Conservation (phyloP, 176 grass and related monocot species). For the Ampelocalamus luodianensis region DNA sequence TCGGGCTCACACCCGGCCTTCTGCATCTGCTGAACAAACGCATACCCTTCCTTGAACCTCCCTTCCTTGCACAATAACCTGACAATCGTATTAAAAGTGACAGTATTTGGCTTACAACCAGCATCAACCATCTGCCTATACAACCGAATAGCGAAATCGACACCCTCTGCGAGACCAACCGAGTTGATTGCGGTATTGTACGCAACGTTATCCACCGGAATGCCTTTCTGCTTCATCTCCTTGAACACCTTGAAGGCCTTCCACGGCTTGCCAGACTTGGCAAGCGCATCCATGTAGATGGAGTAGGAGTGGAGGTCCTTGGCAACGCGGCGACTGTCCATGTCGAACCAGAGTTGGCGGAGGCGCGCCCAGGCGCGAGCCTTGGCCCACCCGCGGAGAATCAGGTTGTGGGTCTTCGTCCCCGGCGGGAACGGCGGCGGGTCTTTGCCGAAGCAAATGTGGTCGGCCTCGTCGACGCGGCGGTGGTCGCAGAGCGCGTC, state of each 20-base stretch:
- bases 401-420: slow-evolving; percentile 82
- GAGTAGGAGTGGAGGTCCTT: slow-evolving; percentile 96
- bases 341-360: slow-evolving; percentile 84
- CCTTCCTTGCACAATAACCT: slow-evolving; percentile 82
- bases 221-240: slow-evolving; percentile 67
- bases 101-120: slow-evolving; percentile 63
- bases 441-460: slow-evolving; percentile 63
- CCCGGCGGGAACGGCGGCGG: slow-evolving; percentile 52
- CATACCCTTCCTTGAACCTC: slow-evolving; percentile 81
- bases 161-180: slow-evolving; percentile 63
- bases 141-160: slow-evolving; percentile 66
- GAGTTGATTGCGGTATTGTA: slow-evolving; percentile 91
- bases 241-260: slow-evolving; percentile 83
- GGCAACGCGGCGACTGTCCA: slow-evolving; percentile 65
- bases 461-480: slow-evolving; percentile 72
- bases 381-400: slow-evolving; percentile 88
- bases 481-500: slow-evolving; percentile 90
- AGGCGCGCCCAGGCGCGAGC: slow-evolving; percentile 59
- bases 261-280: slow-evolving; percentile 85
- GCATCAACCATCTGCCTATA: slow-evolving; percentile 78
- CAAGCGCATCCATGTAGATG: slow-evolving; percentile 85
- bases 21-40: slow-evolving; percentile 76
- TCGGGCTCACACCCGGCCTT: slow-evolving; percentile 62
- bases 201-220: slow-evolving; percentile 55
- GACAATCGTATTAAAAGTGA: slow-evolving; percentile 73